These are phyloP conservation scores for Ceratocystis cacaofunesta DNA, from an alignment of 2,329 filamentous ascomycete genomes.

Conservation along the genomic window DNA sequence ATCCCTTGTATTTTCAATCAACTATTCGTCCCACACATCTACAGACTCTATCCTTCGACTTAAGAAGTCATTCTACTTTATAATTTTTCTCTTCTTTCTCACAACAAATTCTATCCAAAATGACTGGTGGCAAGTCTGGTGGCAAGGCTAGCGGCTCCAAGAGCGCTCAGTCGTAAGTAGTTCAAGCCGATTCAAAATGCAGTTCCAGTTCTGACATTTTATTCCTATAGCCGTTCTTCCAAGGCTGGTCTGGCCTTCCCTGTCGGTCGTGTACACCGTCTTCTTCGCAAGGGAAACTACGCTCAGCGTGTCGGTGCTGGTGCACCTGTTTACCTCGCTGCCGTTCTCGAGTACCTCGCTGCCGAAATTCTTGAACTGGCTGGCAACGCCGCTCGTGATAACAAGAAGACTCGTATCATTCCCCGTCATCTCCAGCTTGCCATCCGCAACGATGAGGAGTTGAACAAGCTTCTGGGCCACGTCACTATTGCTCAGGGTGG, in stretches of 20 bases:
- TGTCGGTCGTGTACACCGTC: slow-evolving; percentile 97
- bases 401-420: slow-evolving; percentile 99
- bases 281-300: slow-evolving; percentile 98
- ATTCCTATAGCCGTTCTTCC: slow-evolving; percentile 64
- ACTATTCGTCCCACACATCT: background rate
- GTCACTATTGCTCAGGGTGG: slow-evolving; percentile 95
- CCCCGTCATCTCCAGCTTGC: slow-evolving; percentile 97
- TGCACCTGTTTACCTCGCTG: slow-evolving; percentile 92
- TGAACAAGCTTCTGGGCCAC: slow-evolving; percentile 96
- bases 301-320: slow-evolving; percentile 98
- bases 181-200: background rate
- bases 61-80: background rate
- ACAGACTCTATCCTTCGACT: background rate
- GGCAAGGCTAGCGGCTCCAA: slow-evolving; percentile 99
- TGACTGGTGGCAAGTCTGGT: slow-evolving; percentile 99
- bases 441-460: slow-evolving; percentile 97
- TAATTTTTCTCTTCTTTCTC: slow-evolving; percentile 16
- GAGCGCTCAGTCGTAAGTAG: slow-evolving; percentile 94
- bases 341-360: slow-evolving; percentile 94
- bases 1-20: slow-evolving; percentile 22
- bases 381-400: slow-evolving; percentile 95
- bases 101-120: slow-evolving; percentile 46
- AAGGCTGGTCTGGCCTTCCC: slow-evolving; percentile 99
- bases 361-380: slow-evolving; percentile 98
- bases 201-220: background rate